phyloP scores from a whole-genome alignment of 2,329 filamentous ascomycete species.

The Scedosporium apiospermum region DNA sequence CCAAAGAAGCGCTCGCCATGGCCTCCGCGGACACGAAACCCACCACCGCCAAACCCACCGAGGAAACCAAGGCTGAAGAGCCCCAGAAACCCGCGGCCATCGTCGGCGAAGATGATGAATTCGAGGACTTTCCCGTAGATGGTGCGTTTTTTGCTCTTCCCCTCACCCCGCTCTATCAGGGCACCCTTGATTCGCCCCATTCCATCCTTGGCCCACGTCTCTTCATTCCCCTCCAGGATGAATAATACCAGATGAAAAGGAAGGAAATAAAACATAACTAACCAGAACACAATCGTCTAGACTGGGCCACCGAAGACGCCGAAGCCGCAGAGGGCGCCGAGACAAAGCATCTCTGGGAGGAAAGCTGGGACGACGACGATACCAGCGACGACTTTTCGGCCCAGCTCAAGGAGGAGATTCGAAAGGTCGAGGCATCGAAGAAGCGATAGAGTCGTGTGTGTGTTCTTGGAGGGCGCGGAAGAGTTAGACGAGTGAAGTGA shows the following conservation, averaged over 20 bases:
- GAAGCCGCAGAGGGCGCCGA: slow-evolving; percentile 66
- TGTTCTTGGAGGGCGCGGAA: neutral
- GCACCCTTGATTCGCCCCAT: slow-evolving; percentile 1
- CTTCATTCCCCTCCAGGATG: neutral
- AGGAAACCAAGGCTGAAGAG: slow-evolving; percentile 26
- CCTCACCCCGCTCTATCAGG: neutral
- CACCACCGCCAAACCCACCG: slow-evolving; percentile 17
- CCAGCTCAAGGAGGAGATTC: slow-evolving; percentile 89
- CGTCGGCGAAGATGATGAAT: slow-evolving; percentile 96
- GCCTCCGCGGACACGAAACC: slow-evolving; percentile 20
- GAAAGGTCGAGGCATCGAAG: slow-evolving; percentile 80
- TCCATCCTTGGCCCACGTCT: neutral
- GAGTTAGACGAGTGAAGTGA: neutral
- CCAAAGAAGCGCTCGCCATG: slow-evolving; percentile 10
- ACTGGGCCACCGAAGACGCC: slow-evolving; percentile 88
- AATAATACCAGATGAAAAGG: neutral
- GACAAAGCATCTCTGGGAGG: slow-evolving; percentile 84
- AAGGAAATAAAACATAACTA: neutral
- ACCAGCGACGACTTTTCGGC: slow-evolving; percentile 92
- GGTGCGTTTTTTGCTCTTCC: slow-evolving; percentile 41
- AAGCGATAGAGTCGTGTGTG: slow-evolving; percentile 33
- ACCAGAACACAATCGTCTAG: slow-evolving; percentile 34
- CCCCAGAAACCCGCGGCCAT: slow-evolving; percentile 37
- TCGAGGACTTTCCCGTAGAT: slow-evolving; percentile 96
- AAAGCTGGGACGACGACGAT: slow-evolving; percentile 99